Percentiles rank a stretch among this genome's conserved stretches.
These are phyloP conservation scores for Mycena galericulata DNA, from an alignment of 768 basidiomycete genomes.

Conservation along the genomic window DNA sequence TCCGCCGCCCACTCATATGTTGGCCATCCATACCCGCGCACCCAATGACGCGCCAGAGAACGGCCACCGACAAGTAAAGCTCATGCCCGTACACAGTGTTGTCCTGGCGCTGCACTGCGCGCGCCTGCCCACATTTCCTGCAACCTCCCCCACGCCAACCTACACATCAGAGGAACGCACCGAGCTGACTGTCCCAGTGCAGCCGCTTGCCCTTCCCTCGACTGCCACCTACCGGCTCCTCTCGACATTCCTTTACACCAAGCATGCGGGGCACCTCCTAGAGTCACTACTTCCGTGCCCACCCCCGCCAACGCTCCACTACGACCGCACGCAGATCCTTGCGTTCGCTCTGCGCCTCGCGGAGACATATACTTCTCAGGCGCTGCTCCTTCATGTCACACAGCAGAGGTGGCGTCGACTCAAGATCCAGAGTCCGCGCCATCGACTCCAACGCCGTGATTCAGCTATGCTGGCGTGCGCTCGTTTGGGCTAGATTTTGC, in stretches of 20 bases:
- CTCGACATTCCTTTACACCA: conserved; percentile 65
- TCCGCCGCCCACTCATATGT: conserved; percentile 48
- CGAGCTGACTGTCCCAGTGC: conserved; percentile 59
- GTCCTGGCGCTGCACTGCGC: conserved; percentile 65
- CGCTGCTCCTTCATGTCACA: conserved; percentile 61
- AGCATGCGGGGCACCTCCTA: conserved; percentile 56
- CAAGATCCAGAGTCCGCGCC: no score
- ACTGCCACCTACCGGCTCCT: conserved; percentile 59
- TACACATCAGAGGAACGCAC: conserved; percentile 43
- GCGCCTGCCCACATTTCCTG: conserved; percentile 57
- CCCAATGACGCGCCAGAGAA: not conserved
- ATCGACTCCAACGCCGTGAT: no score
- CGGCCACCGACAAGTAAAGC: conserved; percentile 35
- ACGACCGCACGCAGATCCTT: conserved; percentile 34
- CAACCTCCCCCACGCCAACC: conserved; percentile 44
- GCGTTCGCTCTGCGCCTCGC: conserved; percentile 51
- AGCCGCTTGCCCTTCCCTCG: conserved; percentile 64
- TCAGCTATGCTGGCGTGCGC: no score
- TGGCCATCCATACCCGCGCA: conserved; percentile 42
- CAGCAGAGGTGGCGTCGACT: no score
- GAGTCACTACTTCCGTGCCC: conserved; percentile 52
- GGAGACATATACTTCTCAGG: conserved; percentile 55
- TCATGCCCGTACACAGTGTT: conserved; percentile 65
- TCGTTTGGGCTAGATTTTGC: no score
- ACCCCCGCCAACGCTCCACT: conserved; percentile 45